These are phyloP conservation scores for Botrytis fabae DNA, from an alignment of 2,329 filamentous ascomycete species.

Conservation along the genomic window DNA sequence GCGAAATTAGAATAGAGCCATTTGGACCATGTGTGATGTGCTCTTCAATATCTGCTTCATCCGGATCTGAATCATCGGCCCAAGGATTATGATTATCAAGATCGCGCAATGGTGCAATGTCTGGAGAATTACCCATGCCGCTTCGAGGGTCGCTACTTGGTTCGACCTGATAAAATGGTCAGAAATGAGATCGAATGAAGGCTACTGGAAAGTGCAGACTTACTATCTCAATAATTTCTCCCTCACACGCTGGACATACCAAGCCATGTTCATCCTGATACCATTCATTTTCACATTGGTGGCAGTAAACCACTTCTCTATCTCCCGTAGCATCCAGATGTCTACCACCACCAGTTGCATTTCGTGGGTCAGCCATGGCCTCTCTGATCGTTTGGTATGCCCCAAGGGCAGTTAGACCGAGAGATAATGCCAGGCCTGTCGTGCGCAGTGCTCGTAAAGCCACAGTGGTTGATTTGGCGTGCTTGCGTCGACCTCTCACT, in stretches of 20 bases:
- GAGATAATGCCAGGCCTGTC: slow-evolving; percentile 56
- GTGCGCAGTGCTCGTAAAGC: slow-evolving; percentile 57
- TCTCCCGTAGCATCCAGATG: slow-evolving; percentile 53
- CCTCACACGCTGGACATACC: slow-evolving; percentile 73
- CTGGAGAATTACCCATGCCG: slow-evolving; percentile 34
- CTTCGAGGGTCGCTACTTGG: slow-evolving; percentile 63
- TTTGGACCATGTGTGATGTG: slow-evolving; percentile 37
- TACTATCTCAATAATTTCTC: slow-evolving; percentile 86
- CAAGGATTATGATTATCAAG: slow-evolving; percentile 38
- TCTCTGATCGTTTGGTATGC: slow-evolving; percentile 52
- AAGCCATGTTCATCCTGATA: slow-evolving; percentile 68
- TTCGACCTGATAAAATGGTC: slow-evolving; percentile 48
- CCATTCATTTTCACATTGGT: slow-evolving; percentile 80
- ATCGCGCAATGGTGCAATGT: slow-evolving; percentile 26
- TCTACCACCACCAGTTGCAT: slow-evolving; percentile 29
- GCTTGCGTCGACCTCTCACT: background rate
- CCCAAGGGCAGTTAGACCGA: slow-evolving; percentile 58
- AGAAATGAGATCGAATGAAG: slow-evolving; percentile 29
- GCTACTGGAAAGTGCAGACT: slow-evolving; percentile 41
- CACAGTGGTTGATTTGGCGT: slow-evolving; percentile 47
- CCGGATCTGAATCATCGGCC: slow-evolving; percentile 53
- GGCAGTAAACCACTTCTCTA: slow-evolving; percentile 81
- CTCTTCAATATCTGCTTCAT: slow-evolving; percentile 60
- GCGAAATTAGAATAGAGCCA: slow-evolving; percentile 36
- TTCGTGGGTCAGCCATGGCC: slow-evolving; percentile 41